Percentiles rank a stretch among this genome's conserved stretches.
phyloP scores from a whole-genome alignment of 73 alveolate genomes.

The Paramecium caudatum region DNA sequence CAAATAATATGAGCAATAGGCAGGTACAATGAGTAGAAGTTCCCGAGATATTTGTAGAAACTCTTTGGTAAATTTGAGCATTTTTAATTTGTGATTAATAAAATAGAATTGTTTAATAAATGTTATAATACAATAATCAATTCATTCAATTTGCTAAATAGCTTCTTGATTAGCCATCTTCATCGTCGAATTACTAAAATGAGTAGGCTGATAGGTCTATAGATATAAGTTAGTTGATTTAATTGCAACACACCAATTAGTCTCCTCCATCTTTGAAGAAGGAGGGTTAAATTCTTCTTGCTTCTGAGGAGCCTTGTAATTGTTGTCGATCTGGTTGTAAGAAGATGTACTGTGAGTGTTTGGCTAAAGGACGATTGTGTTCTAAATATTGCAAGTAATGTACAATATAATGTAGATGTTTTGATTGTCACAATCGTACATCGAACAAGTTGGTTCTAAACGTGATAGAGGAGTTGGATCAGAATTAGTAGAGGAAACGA shows the following conservation, averaged over 20 bases:
- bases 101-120: no score
- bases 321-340: constrained; percentile 70
- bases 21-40: constrained; percentile 50
- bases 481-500: background rate
- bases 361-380: constrained; percentile 69
- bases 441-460: background rate
- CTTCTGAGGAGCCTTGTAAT: constrained; percentile 64
- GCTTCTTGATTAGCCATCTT: constrained; percentile 15
- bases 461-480: constrained; percentile 29
- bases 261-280: constrained; percentile 27
- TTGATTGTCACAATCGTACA: constrained; percentile 1
- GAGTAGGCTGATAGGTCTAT: background rate
- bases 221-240: constrained; percentile 44
- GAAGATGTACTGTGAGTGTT: constrained; percentile 76
- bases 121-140: background rate
- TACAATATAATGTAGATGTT: background rate
- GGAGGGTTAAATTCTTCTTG: background rate
- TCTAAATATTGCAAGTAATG: constrained; percentile 43
- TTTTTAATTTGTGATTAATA: no score
- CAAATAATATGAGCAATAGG: constrained; percentile 59
- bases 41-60: no score
- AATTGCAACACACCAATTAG: constrained; percentile 29
- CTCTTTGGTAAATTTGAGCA: no score
- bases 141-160: constrained; percentile 23
- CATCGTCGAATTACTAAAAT: background rate